These are phyloP conservation scores for Lipomyces mesembrius DNA, from an alignment of 805 yeast species.

Conservation along the genomic window DNA sequence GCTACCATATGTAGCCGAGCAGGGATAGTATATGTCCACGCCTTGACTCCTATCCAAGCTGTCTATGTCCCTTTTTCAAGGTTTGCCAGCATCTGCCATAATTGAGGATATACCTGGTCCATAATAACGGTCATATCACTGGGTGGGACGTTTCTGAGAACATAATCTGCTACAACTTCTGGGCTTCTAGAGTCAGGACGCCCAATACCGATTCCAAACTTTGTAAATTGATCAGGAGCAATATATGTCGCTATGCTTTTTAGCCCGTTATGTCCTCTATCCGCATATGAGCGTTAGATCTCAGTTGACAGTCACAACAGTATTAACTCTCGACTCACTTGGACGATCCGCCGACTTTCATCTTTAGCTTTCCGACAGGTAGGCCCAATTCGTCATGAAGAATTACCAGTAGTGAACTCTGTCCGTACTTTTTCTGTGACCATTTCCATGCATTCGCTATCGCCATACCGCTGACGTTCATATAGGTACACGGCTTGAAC, in stretches of 20 bases:
- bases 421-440: conserved; percentile 38
- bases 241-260: conserved; percentile 56
- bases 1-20: too few species aligned
- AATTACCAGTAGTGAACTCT: conserved; percentile 56
- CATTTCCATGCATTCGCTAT: conserved; percentile 56
- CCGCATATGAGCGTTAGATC: not conserved
- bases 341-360: conserved; percentile 63
- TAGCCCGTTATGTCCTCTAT: conserved; percentile 87
- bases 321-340: conserved; percentile 32
- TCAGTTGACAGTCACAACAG: not conserved
- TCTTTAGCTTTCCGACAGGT: conserved; percentile 66
- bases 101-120: conserved; percentile 37
- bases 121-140: conserved; percentile 53
- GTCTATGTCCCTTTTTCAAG: conserved; percentile 7
- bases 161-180: conserved; percentile 61
- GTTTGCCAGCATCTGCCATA: conserved; percentile 21
- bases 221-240: conserved; percentile 60
- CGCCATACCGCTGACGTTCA: conserved; percentile 74
- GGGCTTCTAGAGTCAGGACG: conserved; percentile 57
- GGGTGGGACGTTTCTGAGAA: conserved; percentile 57
- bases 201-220: conserved; percentile 79
- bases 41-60: too few species aligned
- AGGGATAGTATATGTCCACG: too few species aligned
- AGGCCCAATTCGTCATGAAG: conserved; percentile 80
- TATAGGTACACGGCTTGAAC: conserved; percentile 61